These are phyloP conservation scores for Penicillium goetzii DNA, from an alignment of 495 filamentous ascomycete genomes.

Conservation along the genomic window DNA sequence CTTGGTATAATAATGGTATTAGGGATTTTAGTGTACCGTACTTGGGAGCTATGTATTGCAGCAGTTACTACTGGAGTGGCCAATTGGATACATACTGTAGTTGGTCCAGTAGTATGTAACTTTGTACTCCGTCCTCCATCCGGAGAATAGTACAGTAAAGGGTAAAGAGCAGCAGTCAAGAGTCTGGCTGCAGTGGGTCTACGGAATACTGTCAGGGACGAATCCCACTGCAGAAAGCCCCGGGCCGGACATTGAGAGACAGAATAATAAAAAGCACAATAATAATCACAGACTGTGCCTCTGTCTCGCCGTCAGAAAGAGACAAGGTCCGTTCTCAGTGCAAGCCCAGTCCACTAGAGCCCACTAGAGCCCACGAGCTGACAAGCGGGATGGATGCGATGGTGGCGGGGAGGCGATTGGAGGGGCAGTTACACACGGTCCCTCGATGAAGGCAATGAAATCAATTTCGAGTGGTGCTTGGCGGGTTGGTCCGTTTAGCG, in stretches of 20 bases:
- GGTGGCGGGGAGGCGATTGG: constrained; percentile 8
- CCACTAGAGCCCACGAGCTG: constrained; percentile 14
- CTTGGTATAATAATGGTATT: not conserved
- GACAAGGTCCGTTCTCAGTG: constrained; percentile 9
- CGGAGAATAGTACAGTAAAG: not conserved
- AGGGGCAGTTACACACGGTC: constrained; percentile 11
- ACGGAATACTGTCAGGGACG: constrained; percentile 2
- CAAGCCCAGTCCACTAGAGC: not conserved
- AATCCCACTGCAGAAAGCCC: constrained; percentile 7
- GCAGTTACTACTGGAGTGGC: not conserved
- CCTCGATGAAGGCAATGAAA: not conserved
- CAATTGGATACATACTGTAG: not conserved
- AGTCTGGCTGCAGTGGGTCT: not conserved
- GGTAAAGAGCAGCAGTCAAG: constrained; percentile 6
- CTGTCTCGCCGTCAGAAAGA: not conserved
- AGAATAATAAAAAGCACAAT: not conserved
- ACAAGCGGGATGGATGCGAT: constrained; percentile 6
- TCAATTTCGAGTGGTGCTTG: constrained; percentile 11
- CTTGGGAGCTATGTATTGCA: not conserved
- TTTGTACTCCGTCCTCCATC: constrained; percentile 2
- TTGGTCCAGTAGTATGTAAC: not conserved
- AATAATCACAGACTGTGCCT: not conserved
- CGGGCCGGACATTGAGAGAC: not conserved
- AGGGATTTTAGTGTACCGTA: constrained; percentile 4
- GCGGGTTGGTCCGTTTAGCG: not conserved